phyloP scores from a whole-genome alignment of 176 grass and related monocot species.

The Aegilops tauschii region DNA sequence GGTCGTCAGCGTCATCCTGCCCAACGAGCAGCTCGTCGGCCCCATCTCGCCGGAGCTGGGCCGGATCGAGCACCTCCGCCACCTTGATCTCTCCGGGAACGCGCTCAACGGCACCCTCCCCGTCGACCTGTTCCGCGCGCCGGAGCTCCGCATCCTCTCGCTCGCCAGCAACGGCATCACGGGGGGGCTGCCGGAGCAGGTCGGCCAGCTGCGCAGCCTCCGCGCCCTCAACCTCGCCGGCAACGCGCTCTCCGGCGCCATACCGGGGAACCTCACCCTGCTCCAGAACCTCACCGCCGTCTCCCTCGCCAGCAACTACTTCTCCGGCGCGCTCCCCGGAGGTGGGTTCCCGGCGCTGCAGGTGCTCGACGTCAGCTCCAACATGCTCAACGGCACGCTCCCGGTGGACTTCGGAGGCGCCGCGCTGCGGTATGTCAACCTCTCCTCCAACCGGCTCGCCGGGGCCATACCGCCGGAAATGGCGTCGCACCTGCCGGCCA shows the following conservation, averaged over 20 bases:
- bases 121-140: constrained; percentile 47
- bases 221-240: constrained; percentile 73
- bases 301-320: constrained; percentile 70
- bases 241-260: constrained; percentile 66
- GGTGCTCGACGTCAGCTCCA: constrained; percentile 75
- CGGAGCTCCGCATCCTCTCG: constrained; percentile 69
- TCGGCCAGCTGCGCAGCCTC: constrained; percentile 50
- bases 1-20: constrained; percentile 70
- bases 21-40: constrained; percentile 67
- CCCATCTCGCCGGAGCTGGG: constrained; percentile 56
- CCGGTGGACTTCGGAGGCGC: constrained; percentile 42
- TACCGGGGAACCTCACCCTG: constrained; percentile 54
- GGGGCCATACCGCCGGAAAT: constrained; percentile 62
- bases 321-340: constrained; percentile 58
- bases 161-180: constrained; percentile 81
- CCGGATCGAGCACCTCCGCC: constrained; percentile 70
- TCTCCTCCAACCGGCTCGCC: constrained; percentile 69
- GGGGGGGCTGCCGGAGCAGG: constrained; percentile 44
- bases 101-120: constrained; percentile 67
- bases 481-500: constrained; percentile 52
- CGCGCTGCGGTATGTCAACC: constrained; percentile 64
- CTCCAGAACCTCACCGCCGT: constrained; percentile 76
- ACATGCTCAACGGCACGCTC: constrained; percentile 71
- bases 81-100: constrained; percentile 92
- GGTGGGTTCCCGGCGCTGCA: constrained; percentile 44